These are phyloP conservation scores for Candida orba DNA, from an alignment of 805 yeast genomes.

Conservation along the genomic window DNA sequence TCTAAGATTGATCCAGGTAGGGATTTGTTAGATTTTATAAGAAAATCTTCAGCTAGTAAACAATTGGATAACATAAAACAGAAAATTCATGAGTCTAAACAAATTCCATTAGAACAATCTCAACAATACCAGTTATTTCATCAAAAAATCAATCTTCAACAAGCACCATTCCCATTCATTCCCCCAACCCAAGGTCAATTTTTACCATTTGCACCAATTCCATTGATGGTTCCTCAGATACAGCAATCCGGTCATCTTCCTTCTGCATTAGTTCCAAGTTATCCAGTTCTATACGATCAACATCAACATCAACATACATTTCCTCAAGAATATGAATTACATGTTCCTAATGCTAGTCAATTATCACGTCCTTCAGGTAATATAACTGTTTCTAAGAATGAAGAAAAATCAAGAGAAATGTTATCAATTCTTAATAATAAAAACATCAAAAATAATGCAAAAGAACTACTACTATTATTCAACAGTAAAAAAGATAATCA, in stretches of 20 bases:
- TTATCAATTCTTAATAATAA: constrained; percentile 33
- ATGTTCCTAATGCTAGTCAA: constrained; percentile 32
- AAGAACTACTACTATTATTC: constrained; percentile 11
- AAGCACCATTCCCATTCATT: constrained; percentile 6
- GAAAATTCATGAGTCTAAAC: constrained; percentile 7
- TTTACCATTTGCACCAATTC: constrained; percentile 7
- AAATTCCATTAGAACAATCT: background rate
- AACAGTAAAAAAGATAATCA: constrained; percentile 3
- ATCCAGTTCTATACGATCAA: background rate
- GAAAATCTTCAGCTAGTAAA: constrained; percentile 33
- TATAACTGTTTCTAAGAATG: constrained; percentile 18
- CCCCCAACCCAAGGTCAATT: constrained; percentile 3
- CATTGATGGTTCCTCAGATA: background rate
- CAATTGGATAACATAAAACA: constrained; percentile 14
- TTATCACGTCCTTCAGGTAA: constrained; percentile 31
- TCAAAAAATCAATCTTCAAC: background rate
- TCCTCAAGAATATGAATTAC: constrained; percentile 8
- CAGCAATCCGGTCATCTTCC: constrained; percentile 2
- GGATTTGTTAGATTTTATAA: constrained; percentile 60
- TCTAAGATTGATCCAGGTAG: constrained; percentile 64
- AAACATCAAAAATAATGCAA: constrained; percentile 7
- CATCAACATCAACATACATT: constrained; percentile 12
- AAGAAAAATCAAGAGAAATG: constrained; percentile 34
- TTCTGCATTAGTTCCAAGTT: constrained; percentile 6
- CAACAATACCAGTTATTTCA: background rate